Conservation (phyloP, 2,329 filamentous ascomycete species). For the Aspergillus thermomutatus region DNA sequence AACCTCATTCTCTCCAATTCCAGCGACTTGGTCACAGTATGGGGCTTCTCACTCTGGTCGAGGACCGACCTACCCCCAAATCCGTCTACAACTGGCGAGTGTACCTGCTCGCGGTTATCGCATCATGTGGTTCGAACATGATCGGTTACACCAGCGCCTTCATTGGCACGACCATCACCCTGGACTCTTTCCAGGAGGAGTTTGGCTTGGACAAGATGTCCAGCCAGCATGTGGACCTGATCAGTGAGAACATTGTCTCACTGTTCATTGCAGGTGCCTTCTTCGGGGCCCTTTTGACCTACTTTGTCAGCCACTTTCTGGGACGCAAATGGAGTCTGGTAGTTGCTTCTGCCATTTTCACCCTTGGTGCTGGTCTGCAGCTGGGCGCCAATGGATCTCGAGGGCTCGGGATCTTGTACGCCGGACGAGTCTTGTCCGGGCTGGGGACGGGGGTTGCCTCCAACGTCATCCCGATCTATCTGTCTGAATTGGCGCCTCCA, state of each 20-base stretch:
- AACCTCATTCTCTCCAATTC: too few species aligned
- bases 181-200: constrained; percentile 64
- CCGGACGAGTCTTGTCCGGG: constrained; percentile 52
- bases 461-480: constrained; percentile 57
- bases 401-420: constrained; percentile 58
- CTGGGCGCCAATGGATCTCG: constrained; percentile 57
- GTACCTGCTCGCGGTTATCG: constrained; percentile 52
- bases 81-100: constrained; percentile 60
- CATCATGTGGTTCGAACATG: constrained; percentile 57
- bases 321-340: constrained; percentile 63
- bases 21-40: too few species aligned
- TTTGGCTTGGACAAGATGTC: constrained; percentile 59
- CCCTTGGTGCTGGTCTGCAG: constrained; percentile 66
- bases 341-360: constrained; percentile 61
- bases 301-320: constrained; percentile 59
- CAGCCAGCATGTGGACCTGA: constrained; percentile 49
- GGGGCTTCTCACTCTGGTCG: constrained; percentile 37
- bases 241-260: constrained; percentile 72
- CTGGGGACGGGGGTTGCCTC: constrained; percentile 52
- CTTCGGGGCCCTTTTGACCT: constrained; percentile 67
- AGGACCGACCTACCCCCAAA: constrained; percentile 52
- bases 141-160: constrained; percentile 68
- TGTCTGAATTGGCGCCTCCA: constrained; percentile 53
- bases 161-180: constrained; percentile 71
- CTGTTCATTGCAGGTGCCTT: constrained; percentile 80